These are phyloP conservation scores for Ordospora colligata DNA, from an alignment of 371 early-diverging fungal species.

Conservation along the genomic window DNA sequence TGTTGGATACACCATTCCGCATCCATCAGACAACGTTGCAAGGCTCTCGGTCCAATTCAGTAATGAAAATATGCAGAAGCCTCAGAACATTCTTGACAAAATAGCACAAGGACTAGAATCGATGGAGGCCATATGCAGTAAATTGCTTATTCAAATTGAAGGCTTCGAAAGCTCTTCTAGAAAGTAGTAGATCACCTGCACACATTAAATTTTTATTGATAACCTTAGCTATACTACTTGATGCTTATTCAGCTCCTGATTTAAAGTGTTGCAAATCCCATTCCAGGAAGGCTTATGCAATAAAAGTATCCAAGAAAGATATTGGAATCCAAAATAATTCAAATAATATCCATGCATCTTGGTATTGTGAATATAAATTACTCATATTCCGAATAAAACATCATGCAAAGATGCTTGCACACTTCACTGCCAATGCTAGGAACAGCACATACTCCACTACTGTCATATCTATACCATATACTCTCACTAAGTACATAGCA, in stretches of 20 bases:
- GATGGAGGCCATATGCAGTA: not conserved
- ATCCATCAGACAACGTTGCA: conserved; percentile 85
- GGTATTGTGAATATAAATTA: not conserved
- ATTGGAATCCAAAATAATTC: not conserved
- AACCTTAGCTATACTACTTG: not conserved
- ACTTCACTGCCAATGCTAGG: not conserved
- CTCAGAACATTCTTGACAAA: conserved; percentile 25
- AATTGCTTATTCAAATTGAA: not conserved
- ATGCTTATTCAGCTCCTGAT: not conserved
- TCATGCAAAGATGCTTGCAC: not conserved
- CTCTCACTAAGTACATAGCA: not conserved
- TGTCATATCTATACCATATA: not conserved
- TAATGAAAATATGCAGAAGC: conserved; percentile 41
- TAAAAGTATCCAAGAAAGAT: too few species aligned
- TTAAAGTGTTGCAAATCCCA: not conserved
- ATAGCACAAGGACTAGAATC: conserved; percentile 21
- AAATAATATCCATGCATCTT: too few species aligned
- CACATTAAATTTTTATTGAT: not conserved
- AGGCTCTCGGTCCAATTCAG: conserved; percentile 75
- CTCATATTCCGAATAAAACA: not conserved
- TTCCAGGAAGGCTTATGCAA: too few species aligned
- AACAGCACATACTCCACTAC: not conserved
- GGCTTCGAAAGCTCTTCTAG: not conserved
- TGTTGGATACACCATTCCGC: conserved; percentile 96
- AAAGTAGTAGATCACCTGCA: not conserved